Percentiles rank a stretch among this genome's conserved stretches.
Evolutionary conservation across 148 eudicot genomes (phyloP).

Genomic region (Linanthus parryae): DNA sequence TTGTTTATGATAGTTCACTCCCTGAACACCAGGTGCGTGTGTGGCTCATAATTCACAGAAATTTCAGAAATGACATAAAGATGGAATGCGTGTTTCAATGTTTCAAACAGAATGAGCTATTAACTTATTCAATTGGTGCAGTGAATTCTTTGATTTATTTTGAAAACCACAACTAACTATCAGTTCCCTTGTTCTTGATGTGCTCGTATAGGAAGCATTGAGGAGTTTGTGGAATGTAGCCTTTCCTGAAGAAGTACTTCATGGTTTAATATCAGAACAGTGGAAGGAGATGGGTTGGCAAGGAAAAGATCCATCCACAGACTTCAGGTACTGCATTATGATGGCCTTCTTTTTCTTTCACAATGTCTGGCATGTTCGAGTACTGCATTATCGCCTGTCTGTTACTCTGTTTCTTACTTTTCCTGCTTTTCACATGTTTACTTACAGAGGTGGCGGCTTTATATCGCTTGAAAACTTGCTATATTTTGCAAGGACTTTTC

Average conservation of each 20-base stretch:
- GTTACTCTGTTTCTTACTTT: conserved; percentile 8
- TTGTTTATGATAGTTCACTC: conserved; percentile 74
- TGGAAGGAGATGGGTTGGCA: conserved; percentile 99
- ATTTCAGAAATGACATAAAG: no score
- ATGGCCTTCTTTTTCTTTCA: no score
- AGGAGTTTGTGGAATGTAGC: conserved; percentile 85
- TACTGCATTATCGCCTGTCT: no score
- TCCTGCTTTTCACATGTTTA: conserved; percentile 16
- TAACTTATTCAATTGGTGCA: no score
- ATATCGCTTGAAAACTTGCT: conserved; percentile 90
- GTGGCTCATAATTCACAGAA: no score
- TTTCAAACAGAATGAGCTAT: no score
- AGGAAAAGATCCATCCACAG: conserved; percentile 99
- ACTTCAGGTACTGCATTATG: conserved; percentile 59
- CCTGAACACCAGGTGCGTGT: conserved; percentile 75
- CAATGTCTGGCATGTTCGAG: no score
- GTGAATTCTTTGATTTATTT: no score
- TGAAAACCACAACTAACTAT: no score
- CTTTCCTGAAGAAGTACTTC: conserved; percentile 76
- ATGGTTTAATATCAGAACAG: conserved; percentile 78
- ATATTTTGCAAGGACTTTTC: conserved; percentile 76
- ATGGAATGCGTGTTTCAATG: no score
- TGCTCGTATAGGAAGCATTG: conserved; percentile 60
- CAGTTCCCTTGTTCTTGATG: background rate
- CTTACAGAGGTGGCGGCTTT: conserved; percentile 96